A percentile compares a stretch with the other conserved stretches of the same genome.
phyloP scores from a whole-genome alignment of 2,329 filamentous ascomycete species.

The Ilyonectria mors-panacis region DNA sequence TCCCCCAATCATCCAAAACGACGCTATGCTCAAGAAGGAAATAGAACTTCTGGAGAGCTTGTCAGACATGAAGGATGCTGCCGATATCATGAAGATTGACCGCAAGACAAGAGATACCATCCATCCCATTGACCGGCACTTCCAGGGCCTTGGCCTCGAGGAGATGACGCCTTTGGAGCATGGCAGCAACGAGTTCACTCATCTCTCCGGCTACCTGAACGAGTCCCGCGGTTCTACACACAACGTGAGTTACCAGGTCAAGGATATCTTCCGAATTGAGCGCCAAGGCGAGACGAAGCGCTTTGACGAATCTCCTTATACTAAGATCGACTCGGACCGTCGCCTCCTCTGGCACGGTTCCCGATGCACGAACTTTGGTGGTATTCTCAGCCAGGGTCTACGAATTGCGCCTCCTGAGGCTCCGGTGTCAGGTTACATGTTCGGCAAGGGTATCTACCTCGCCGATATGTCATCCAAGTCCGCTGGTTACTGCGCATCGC shows the following conservation, averaged over 20 bases:
- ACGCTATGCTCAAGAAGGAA: slow-evolving; percentile 77
- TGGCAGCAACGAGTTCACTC: slow-evolving; percentile 72
- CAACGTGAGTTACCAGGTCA: slow-evolving; percentile 69
- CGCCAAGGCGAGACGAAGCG: slow-evolving; percentile 79
- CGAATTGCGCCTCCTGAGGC: slow-evolving; percentile 92
- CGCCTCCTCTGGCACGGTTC: slow-evolving; percentile 92
- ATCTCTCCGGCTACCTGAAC: slow-evolving; percentile 77
- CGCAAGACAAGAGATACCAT: slow-evolving; percentile 64
- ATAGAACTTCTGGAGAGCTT: slow-evolving; percentile 85
- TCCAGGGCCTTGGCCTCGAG: slow-evolving; percentile 77
- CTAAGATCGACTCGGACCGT: slow-evolving; percentile 73
- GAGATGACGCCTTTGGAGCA: slow-evolving; percentile 81
- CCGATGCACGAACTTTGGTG: slow-evolving; percentile 86
- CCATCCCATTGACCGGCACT: slow-evolving; percentile 81
- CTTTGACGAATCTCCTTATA: slow-evolving; percentile 71
- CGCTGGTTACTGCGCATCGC: slow-evolving; percentile 79
- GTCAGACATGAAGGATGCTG: slow-evolving; percentile 87
- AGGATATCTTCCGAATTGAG: slow-evolving; percentile 87
- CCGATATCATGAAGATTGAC: slow-evolving; percentile 81
- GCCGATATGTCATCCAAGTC: slow-evolving; percentile 90
- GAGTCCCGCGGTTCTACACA: slow-evolving; percentile 80
- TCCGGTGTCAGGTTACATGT: slow-evolving; percentile 87
- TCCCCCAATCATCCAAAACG: slow-evolving; percentile 76
- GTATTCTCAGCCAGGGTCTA: slow-evolving; percentile 88
- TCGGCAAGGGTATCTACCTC: slow-evolving; percentile 90